Conservation (phyloP, 345 rosid genomes). For the Aquilaria sinensis region DNA sequence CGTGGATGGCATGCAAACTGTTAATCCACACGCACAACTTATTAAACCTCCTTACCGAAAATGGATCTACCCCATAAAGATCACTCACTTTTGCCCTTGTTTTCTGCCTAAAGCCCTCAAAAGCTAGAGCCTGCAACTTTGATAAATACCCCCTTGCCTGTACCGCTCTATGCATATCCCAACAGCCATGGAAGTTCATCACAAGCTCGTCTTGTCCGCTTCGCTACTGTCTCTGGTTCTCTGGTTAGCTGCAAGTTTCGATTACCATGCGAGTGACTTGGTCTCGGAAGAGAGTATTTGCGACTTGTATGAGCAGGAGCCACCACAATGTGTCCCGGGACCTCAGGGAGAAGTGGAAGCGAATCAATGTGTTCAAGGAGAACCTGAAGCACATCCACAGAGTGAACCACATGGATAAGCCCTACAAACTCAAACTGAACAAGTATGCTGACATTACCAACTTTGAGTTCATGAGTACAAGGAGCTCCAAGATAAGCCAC, state of each 20-base stretch:
- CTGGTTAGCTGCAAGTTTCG: conserved; percentile 20
- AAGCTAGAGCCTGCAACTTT: neutral
- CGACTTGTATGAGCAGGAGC: conserved; percentile 43
- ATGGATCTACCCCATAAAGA: conserved; percentile 2
- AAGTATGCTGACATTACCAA: conserved; percentile 34
- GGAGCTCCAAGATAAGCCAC: conserved; percentile 34
- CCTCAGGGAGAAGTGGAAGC: conserved; percentile 28
- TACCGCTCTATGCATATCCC: neutral
- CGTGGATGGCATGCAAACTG: conserved; percentile 16
- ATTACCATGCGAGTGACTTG: conserved; percentile 32
- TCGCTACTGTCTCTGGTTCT: conserved; percentile 22
- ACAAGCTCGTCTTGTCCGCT: conserved; percentile 13
- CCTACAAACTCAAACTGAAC: conserved; percentile 32
- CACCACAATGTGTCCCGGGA: conserved; percentile 29
- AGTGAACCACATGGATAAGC: conserved; percentile 37
- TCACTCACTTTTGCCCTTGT: conserved; percentile 4
- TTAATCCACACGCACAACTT: neutral
- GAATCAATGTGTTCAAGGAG: conserved; percentile 38
- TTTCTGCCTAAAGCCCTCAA: conserved; percentile 17
- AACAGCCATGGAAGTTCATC: neutral
- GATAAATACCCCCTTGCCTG: neutral
- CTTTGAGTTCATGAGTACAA: conserved; percentile 28
- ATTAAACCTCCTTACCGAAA: neutral
- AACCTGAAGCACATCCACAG: conserved; percentile 33
- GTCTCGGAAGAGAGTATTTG: conserved; percentile 30